Percentiles rank a stretch among this genome's conserved stretches.
These are phyloP conservation scores for Saccharum hybrid DNA, from an alignment of 202 grass and related monocot species.

Conservation along the genomic window DNA sequence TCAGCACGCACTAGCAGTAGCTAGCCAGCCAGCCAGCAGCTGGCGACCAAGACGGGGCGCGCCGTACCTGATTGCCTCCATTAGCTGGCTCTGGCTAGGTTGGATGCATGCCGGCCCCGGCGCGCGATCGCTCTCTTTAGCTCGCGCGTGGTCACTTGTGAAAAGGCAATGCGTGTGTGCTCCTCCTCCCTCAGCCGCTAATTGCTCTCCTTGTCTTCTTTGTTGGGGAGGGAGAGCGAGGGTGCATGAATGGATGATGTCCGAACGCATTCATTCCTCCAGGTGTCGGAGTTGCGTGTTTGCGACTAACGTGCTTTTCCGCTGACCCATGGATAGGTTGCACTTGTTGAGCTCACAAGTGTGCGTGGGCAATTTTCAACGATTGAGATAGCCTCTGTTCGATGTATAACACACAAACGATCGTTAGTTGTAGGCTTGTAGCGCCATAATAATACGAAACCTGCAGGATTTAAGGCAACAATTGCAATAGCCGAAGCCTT, in stretches of 20 bases:
- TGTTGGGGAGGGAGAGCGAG: background rate
- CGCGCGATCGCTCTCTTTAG: background rate
- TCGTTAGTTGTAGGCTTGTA: too few species aligned
- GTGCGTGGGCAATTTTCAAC: background rate
- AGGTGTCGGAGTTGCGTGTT: slow-evolving; percentile 17
- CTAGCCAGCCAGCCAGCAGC: too few species aligned
- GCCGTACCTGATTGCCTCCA: slow-evolving; percentile 34
- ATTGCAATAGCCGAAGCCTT: background rate
- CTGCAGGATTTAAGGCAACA: background rate
- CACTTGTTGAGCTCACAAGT: background rate
- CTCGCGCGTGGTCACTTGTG: background rate
- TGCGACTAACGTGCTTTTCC: background rate
- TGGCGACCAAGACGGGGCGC: too few species aligned
- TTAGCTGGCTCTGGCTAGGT: background rate
- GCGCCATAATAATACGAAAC: too few species aligned
- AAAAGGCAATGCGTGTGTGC: background rate
- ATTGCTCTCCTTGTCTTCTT: background rate
- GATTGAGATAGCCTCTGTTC: too few species aligned
- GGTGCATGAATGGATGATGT: background rate
- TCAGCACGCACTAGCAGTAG: background rate
- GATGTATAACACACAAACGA: too few species aligned
- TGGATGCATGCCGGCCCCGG: background rate
- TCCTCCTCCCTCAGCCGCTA: too few species aligned
- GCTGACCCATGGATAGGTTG: background rate
- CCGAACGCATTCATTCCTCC: background rate